Evolutionary conservation across 208 protist species (phyloP).

Genomic region (Leishmania mexicana): DNA sequence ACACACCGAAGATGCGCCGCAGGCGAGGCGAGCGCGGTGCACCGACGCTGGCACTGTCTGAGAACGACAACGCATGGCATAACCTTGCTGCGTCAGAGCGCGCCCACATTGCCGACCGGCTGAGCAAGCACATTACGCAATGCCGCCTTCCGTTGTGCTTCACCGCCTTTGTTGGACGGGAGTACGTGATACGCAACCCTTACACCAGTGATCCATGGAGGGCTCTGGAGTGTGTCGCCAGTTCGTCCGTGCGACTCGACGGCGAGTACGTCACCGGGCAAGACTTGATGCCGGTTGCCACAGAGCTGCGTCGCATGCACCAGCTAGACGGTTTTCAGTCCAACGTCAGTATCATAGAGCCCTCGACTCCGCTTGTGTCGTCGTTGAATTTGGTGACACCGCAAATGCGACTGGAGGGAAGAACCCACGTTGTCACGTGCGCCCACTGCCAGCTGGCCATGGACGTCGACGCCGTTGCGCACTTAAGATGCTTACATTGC

Average conservation of each 20-base stretch:
- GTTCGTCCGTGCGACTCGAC: slow-evolving; percentile 49
- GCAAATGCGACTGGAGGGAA: slow-evolving; percentile 37
- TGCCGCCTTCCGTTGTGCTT: slow-evolving; percentile 65
- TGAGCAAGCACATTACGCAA: slow-evolving; percentile 38
- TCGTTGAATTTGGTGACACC: slow-evolving; percentile 66
- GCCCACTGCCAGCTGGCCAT: slow-evolving; percentile 48
- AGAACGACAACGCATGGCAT: slow-evolving; percentile 32
- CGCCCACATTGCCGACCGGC: slow-evolving; percentile 6
- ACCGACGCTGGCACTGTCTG: not conserved
- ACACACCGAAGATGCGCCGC: slow-evolving; percentile 16
- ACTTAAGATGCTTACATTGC: slow-evolving; percentile 86
- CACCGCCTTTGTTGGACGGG: slow-evolving; percentile 45
- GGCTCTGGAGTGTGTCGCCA: slow-evolving; percentile 29
- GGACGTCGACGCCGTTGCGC: slow-evolving; percentile 45
- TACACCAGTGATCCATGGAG: slow-evolving; percentile 39
- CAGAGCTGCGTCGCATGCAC: slow-evolving; percentile 29
- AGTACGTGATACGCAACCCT: slow-evolving; percentile 50
- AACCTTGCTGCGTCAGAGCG: slow-evolving; percentile 18
- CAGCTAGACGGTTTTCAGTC: slow-evolving; percentile 54
- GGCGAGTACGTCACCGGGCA: slow-evolving; percentile 32
- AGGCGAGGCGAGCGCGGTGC: not conserved
- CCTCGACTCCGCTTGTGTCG: slow-evolving; percentile 55
- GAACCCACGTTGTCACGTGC: slow-evolving; percentile 53
- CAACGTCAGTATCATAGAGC: slow-evolving; percentile 52
- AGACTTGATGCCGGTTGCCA: slow-evolving; percentile 15